Evolutionary conservation across 805 yeast species (phyloP).

Genomic region (Saccharomyces jurei): DNA sequence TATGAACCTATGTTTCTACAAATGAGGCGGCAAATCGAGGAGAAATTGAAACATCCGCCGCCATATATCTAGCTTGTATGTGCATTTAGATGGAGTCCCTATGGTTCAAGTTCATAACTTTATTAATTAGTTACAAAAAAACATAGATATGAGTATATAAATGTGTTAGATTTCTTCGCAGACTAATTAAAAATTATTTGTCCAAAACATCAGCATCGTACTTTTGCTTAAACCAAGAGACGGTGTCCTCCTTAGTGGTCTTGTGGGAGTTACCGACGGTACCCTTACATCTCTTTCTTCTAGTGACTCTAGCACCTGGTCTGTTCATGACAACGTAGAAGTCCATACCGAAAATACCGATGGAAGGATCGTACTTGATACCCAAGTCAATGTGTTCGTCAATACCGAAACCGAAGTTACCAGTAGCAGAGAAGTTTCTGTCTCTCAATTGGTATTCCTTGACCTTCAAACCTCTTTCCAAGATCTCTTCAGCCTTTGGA

Average conservation of each 20-base stretch:
- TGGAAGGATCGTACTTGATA: conserved; percentile 99
- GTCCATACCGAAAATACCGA: conserved; percentile 99
- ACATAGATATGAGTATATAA: conserved; percentile 1
- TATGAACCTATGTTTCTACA: conserved; percentile 38
- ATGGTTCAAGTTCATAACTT: not conserved
- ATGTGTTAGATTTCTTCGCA: not conserved
- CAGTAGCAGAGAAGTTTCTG: conserved; percentile 96
- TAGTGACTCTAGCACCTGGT: conserved; percentile 97
- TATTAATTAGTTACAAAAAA: conserved; percentile 1
- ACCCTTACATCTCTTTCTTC: conserved; percentile 93
- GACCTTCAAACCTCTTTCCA: conserved; percentile 99
- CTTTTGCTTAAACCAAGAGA: conserved; percentile 98
- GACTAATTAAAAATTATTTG: conserved; percentile 40
- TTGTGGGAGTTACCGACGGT: conserved; percentile 88
- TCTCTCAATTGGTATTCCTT: conserved; percentile 95
- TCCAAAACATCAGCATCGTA: conserved; percentile 97
- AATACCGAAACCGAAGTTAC: conserved; percentile 99
- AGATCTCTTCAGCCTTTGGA: conserved; percentile 98
- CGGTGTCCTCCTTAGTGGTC: conserved; percentile 87
- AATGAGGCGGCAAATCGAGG: conserved; percentile 26
- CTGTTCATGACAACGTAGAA: conserved; percentile 99
- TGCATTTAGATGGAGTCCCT: not conserved
- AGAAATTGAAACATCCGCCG: conserved; percentile 45
- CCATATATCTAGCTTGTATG: conserved; percentile 15
- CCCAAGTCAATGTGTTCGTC: conserved; percentile 99